These are phyloP conservation scores for Linum trigynum DNA, from an alignment of 345 rosid species.

Conservation along the genomic window DNA sequence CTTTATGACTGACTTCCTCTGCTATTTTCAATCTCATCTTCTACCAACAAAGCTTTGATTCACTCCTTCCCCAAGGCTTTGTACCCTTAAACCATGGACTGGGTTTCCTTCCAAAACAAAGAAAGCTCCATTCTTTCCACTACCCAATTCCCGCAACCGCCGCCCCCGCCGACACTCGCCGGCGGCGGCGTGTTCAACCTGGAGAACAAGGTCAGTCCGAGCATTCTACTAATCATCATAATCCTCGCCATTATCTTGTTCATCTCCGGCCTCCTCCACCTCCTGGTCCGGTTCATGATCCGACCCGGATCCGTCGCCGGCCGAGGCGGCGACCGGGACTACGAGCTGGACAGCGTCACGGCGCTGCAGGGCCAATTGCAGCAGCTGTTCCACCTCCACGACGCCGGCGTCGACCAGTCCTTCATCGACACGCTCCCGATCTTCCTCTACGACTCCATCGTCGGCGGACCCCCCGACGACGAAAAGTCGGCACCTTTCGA, in stretches of 20 bases:
- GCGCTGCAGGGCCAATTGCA: constrained; percentile 23
- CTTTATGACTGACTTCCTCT: constrained; percentile 18
- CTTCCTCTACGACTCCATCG: constrained; percentile 17
- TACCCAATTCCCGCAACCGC: constrained; percentile 15
- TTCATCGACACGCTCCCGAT: constrained; percentile 26
- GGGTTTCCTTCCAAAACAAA: constrained; percentile 28
- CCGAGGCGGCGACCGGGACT: constrained; percentile 3
- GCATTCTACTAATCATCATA: constrained; percentile 22
- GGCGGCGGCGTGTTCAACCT: constrained; percentile 33
- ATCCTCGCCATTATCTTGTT: constrained; percentile 23
- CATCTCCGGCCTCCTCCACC: constrained; percentile 24
- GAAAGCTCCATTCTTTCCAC: constrained; percentile 23
- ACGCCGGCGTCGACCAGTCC: constrained; percentile 23
- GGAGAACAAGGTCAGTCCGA: constrained; percentile 40
- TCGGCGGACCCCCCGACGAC: constrained; percentile 28
- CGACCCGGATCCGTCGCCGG: constrained; percentile 26
- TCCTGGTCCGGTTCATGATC: constrained; percentile 25
- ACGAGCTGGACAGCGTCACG: constrained; percentile 12
- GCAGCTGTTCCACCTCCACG: constrained; percentile 26
- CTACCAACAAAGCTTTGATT: neutral
- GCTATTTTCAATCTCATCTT: neutral
- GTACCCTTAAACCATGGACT: constrained; percentile 23
- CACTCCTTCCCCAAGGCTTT: neutral
- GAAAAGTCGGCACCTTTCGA: constrained; percentile 24
- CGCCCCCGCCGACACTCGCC: constrained; percentile 20